Evolutionary conservation across 768 basidiomycete genomes (phyloP).

Genomic region (Tricholoma matsutake): DNA sequence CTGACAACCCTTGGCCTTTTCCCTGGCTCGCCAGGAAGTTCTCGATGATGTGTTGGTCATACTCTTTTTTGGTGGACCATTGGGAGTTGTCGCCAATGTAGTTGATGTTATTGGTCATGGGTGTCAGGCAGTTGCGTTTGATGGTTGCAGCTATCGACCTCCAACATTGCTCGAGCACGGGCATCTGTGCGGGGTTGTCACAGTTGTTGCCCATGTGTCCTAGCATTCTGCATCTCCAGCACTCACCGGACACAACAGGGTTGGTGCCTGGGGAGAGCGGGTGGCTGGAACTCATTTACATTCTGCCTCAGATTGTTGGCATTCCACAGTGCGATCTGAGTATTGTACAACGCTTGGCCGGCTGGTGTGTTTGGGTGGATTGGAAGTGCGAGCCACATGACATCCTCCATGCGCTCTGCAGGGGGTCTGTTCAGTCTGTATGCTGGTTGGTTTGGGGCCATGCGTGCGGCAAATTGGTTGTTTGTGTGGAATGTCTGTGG

Average conservation of each 20-base stretch:
- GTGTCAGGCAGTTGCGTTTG: not conserved
- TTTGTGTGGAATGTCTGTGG: too few relatives aligned
- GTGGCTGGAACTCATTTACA: too few relatives aligned
- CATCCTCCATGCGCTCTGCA: not conserved
- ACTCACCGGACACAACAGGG: conserved; percentile 6
- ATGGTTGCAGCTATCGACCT: not conserved
- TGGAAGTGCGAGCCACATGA: not conserved
- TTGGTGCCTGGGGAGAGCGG: too few relatives aligned
- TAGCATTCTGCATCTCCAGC: conserved; percentile 1
- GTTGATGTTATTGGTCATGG: not conserved
- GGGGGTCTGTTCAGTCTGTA: not conserved
- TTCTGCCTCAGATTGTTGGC: not conserved
- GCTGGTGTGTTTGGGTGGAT: conserved; percentile 2
- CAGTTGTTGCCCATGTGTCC: not conserved
- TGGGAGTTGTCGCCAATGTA: not conserved
- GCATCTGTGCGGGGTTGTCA: not conserved
- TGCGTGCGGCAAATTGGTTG: too few relatives aligned
- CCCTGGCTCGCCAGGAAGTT: not conserved
- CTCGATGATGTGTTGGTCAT: not conserved
- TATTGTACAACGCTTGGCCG: not conserved
- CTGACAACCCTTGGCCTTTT: not conserved
- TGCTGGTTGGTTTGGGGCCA: not conserved
- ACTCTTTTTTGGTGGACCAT: not conserved
- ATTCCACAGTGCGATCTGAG: not conserved
- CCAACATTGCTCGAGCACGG: not conserved